Percentiles rank a stretch among this genome's conserved stretches.
Conservation (phyloP, 139 green algal genomes). For the Chlamydomonas incerta region DNA sequence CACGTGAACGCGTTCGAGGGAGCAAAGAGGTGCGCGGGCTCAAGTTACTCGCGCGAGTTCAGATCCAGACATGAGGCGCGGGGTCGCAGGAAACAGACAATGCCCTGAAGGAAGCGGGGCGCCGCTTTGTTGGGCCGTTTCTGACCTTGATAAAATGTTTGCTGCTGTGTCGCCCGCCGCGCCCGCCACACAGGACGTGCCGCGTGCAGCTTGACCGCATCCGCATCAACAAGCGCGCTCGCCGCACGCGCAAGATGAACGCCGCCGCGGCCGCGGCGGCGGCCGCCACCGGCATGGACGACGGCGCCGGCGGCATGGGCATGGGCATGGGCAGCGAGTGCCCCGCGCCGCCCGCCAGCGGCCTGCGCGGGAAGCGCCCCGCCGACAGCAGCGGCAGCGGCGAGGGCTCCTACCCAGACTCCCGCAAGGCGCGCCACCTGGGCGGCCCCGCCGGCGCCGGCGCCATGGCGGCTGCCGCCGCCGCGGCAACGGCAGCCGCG, state of each 20-base stretch:
- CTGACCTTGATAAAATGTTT: too few species aligned
- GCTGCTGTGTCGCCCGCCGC: too few species aligned
- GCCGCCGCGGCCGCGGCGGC: background rate
- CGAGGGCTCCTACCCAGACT: slow-evolving; percentile 22
- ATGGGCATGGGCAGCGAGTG: background rate
- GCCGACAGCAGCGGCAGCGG: slow-evolving; percentile 38
- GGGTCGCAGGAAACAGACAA: too few species aligned
- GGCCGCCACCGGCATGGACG: background rate
- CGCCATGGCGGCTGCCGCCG: background rate
- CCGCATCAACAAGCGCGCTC: slow-evolving; percentile 30
- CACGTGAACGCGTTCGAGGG: slow-evolving; percentile 15
- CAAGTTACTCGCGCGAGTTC: too few species aligned
- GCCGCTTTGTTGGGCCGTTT: too few species aligned
- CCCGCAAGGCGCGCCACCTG: slow-evolving; percentile 21
- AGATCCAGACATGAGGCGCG: too few species aligned
- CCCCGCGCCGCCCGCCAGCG: background rate
- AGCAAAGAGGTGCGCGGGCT: slow-evolving; percentile 13
- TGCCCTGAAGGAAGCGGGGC: too few species aligned
- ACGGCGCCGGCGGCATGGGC: background rate
- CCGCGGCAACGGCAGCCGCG: background rate
- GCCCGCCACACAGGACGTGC: slow-evolving; percentile 8
- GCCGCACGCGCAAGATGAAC: slow-evolving; percentile 29
- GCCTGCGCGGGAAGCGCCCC: slow-evolving; percentile 10
- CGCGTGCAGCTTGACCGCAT: slow-evolving; percentile 37
- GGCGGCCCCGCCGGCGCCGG: too few species aligned